phyloP scores from a whole-genome alignment of 139 green algal genomes.

The Chlamydomonas sphaeroides region DNA sequence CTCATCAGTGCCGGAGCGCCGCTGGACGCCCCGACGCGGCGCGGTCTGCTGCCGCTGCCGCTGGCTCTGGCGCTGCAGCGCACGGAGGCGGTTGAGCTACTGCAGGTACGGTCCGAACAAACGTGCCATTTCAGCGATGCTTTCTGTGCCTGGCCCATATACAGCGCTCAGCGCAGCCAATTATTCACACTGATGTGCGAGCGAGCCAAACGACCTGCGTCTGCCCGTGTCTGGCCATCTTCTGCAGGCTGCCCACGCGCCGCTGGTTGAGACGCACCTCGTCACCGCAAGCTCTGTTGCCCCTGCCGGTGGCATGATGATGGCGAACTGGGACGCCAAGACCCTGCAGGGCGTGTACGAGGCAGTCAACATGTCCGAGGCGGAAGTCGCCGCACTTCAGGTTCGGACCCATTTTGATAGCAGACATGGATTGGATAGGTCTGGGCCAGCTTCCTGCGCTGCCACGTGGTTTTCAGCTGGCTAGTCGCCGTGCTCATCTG shows the following conservation, averaged over 20 bases:
- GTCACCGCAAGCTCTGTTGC: not conserved
- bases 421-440: too few species aligned
- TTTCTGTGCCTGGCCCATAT: too few species aligned
- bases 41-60: conserved; percentile 37
- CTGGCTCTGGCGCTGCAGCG: conserved; percentile 27
- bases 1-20: conserved; percentile 26
- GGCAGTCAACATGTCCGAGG: not conserved
- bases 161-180: too few species aligned
- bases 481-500: too few species aligned
- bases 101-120: conserved; percentile 12
- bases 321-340: not conserved
- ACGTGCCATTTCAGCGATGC: too few species aligned
- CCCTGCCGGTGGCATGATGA: not conserved
- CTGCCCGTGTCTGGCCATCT: too few species aligned
- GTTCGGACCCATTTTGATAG: too few species aligned
- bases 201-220: too few species aligned
- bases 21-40: conserved; percentile 5
- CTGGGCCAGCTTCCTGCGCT: too few species aligned
- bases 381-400: not conserved
- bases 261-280: not conserved
- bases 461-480: too few species aligned
- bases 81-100: not conserved
- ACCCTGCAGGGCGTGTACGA: not conserved
- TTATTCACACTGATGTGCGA: too few species aligned
- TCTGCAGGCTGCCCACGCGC: conserved; percentile 1